Conservation (phyloP, 179 eudicot species). For the Silene coronaria region DNA sequence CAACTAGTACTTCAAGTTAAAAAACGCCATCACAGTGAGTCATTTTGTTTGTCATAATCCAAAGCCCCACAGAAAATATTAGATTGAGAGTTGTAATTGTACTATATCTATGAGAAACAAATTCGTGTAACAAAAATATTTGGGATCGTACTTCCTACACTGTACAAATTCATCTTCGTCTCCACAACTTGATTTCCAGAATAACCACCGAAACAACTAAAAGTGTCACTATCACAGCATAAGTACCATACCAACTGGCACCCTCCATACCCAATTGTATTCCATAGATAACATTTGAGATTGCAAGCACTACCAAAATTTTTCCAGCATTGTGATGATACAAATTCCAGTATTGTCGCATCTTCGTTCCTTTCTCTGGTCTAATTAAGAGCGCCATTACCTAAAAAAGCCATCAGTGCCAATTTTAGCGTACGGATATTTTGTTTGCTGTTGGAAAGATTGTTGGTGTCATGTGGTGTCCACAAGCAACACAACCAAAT, state of each 20-base stretch:
- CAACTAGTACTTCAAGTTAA: too few species aligned
- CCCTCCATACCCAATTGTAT: slow-evolving; percentile 63
- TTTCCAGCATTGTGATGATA: slow-evolving; percentile 69
- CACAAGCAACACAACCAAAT: background rate
- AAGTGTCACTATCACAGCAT: slow-evolving; percentile 38
- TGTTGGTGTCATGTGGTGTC: too few species aligned
- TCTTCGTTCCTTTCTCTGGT: slow-evolving; percentile 61
- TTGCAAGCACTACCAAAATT: slow-evolving; percentile 44
- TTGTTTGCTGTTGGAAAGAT: background rate
- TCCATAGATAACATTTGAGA: slow-evolving; percentile 66
- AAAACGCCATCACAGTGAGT: too few species aligned
- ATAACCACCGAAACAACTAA: slow-evolving; percentile 31
- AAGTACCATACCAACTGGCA: slow-evolving; percentile 54
- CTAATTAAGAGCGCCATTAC: slow-evolving; percentile 53
- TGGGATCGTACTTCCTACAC: slow-evolving; percentile 10
- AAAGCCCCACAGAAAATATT: background rate
- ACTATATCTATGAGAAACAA: slow-evolving; percentile 3
- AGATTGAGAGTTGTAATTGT: background rate
- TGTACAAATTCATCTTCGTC: slow-evolving; percentile 20
- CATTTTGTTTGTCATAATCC: background rate
- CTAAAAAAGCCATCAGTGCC: background rate
- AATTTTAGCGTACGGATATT: background rate
- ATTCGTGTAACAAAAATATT: background rate
- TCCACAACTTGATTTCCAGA: slow-evolving; percentile 49
- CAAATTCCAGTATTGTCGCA: slow-evolving; percentile 85